Evolutionary conservation across 1,284 basidiomycete genomes (phyloP), one percentile per base, ranked within the genome.

Genomic region (Cryptococcus jaspeensis): DNA sequence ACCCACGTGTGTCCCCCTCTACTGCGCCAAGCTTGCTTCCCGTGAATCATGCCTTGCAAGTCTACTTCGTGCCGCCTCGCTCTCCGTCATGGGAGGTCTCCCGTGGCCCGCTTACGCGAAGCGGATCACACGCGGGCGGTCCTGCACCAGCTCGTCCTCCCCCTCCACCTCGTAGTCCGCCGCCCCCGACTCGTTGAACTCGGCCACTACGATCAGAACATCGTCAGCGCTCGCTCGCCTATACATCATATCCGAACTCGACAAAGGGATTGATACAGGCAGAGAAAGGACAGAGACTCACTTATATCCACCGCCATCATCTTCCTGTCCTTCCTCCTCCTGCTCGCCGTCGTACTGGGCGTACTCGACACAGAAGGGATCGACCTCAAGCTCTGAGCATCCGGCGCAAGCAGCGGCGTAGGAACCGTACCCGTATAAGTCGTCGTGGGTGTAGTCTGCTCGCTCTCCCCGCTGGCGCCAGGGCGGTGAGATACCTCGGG

Each of bases 111-210:
- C 36, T 39, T 58, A 60, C 1, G 66, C 72, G 46, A 74, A 74
- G 36, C 72, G 62, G 53, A 74, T 72, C 5, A 60, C 63, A 15
- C 66, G 50, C 23, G 68, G 62, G 46, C 72, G 59, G 52, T 70
- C 62, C 23, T 72, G 69, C 25, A 62, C 61, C 52, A 74, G 64
- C 18, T 61, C 65, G 45, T 67, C 65, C 41, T 67, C 65, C 13
- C 56, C 61, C 20, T 66, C 62, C 22, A 57, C 56, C 39, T 53
- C 23, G 45, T 50, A 55, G 18, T 56, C 50, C 37, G 60, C 56
- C 55, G 48, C 47, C 45, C 66, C 20, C 59, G 59, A 37, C 15
- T 61, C 58, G 44, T 52, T 60, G 48, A 70, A 65, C 54, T 74
- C 72, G 45, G 67, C 58, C 67, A 69, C 62, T 64, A 50, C 12